A percentile compares a stretch with the other conserved stretches of the same genome.
Conservation (phyloP, 2,329 filamentous ascomycete species). For the Aspergillus amoenus region DNA sequence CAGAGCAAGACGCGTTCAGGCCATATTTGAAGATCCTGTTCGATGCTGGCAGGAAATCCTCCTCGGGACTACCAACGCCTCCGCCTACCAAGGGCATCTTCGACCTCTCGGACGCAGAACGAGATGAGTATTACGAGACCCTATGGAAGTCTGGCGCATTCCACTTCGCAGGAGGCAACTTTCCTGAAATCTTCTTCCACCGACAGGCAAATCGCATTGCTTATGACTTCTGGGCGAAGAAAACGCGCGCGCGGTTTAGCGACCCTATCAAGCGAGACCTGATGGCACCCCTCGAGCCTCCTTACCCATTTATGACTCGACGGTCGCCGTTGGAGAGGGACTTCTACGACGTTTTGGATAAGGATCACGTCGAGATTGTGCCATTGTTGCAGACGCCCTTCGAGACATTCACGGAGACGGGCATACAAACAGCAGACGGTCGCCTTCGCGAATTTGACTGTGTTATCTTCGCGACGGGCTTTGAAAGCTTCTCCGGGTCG, state of each 20-base stretch:
- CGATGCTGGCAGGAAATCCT: slow-evolving; percentile 52
- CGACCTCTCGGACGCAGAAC: slow-evolving; percentile 48
- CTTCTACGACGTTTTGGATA: slow-evolving; percentile 53
- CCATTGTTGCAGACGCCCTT: slow-evolving; percentile 44
- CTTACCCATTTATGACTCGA: slow-evolving; percentile 57
- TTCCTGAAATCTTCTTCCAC: slow-evolving; percentile 51
- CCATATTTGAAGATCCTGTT: slow-evolving; percentile 51
- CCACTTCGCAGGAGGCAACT: slow-evolving; percentile 50
- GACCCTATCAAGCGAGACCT: slow-evolving; percentile 53
- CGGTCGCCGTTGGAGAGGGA: slow-evolving; percentile 49
- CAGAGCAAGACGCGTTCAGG: slow-evolving; percentile 29
- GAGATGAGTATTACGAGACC: slow-evolving; percentile 50
- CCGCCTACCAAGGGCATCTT: slow-evolving; percentile 52
- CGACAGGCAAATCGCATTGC: slow-evolving; percentile 52
- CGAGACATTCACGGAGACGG: slow-evolving; percentile 36
- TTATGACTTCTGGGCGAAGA: slow-evolving; percentile 58
- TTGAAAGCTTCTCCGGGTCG: slow-evolving; percentile 40
- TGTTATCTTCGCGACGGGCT: slow-evolving; percentile 44
- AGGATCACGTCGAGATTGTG: slow-evolving; percentile 49
- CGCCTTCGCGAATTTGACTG: slow-evolving; percentile 37
- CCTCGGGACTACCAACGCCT: slow-evolving; percentile 54
- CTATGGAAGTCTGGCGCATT: slow-evolving; percentile 57
- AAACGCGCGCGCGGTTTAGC: slow-evolving; percentile 51
- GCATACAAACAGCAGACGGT: slow-evolving; percentile 43
- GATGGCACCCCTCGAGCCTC: slow-evolving; percentile 54